These are phyloP conservation scores for Penicillium occitanis DNA, from an alignment of 2,329 filamentous ascomycete genomes.

Conservation along the genomic window DNA sequence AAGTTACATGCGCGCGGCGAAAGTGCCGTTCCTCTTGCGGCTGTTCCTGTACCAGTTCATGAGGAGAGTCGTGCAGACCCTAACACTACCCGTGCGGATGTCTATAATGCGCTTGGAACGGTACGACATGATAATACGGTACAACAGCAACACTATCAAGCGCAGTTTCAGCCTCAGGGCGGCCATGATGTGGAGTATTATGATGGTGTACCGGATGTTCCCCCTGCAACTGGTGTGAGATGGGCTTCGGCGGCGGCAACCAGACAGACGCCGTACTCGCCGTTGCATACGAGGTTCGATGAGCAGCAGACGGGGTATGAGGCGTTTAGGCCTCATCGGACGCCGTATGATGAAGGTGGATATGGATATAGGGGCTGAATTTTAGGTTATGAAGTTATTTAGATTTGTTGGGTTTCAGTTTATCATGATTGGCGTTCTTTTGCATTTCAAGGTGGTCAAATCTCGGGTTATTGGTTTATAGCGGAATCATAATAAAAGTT, in stretches of 20 bases:
- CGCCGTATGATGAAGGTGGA: conserved; percentile 13
- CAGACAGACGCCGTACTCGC: conserved; percentile 21
- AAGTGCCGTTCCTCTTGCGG: conserved; percentile 23
- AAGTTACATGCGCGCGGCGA: conserved; percentile 34
- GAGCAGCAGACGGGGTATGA: conserved; percentile 17
- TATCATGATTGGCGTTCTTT: conserved; percentile 3
- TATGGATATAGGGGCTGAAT: conserved; percentile 12
- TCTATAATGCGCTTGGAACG: conserved; percentile 23
- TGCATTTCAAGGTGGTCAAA: neutral
- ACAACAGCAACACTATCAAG: conserved; percentile 10
- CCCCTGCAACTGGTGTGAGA: conserved; percentile 24
- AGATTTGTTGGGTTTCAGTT: neutral
- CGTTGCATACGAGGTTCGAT: conserved; percentile 26
- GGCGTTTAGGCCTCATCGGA: conserved; percentile 15
- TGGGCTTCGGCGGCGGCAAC: conserved; percentile 18
- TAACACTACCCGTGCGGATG: conserved; percentile 2
- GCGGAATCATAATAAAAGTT: neutral
- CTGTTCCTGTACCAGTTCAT: neutral
- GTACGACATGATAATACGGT: conserved; percentile 20
- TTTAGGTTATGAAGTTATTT: neutral
- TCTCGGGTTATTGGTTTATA: neutral
- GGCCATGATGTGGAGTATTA: conserved; percentile 27
- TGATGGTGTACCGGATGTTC: conserved; percentile 29
- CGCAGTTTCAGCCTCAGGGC: conserved; percentile 19
- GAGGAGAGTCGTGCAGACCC: neutral